Evolutionary conservation across 345 rosid species (phyloP).

Genomic region (Triadica sebifera): DNA sequence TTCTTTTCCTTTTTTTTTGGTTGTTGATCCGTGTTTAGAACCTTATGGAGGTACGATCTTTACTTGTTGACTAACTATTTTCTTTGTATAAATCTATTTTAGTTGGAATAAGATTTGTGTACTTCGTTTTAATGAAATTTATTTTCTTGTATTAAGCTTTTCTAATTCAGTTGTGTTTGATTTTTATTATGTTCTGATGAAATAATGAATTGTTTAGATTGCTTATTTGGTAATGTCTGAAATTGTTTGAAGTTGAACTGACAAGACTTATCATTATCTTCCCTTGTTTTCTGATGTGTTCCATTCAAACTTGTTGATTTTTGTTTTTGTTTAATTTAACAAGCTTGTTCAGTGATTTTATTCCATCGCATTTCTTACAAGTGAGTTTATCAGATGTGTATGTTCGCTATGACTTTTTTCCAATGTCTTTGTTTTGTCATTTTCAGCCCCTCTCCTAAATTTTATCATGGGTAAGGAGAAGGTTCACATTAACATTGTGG

Average conservation of each 20-base stretch:
- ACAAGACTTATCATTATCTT: too few species aligned
- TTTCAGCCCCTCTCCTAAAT: conserved; percentile 9
- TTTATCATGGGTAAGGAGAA: conserved; percentile 30
- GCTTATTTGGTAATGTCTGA: not conserved
- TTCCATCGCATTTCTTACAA: too few species aligned
- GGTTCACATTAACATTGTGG: conserved; percentile 27
- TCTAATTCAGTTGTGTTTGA: not conserved
- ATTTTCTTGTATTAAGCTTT: not conserved
- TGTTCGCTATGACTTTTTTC: not conserved
- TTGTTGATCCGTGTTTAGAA: too few species aligned
- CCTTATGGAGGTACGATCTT: too few species aligned
- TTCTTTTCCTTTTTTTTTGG: too few species aligned
- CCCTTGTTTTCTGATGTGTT: not conserved
- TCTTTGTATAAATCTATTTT: too few species aligned
- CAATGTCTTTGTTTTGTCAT: not conserved
- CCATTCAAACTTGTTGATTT: not conserved
- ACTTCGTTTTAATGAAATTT: not conserved
- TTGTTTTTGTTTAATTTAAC: too few species aligned
- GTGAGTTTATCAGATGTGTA: too few species aligned
- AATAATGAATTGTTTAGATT: not conserved
- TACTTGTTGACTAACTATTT: too few species aligned
- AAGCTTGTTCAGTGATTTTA: not conserved
- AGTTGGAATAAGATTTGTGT: not conserved
- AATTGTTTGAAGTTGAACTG: too few species aligned
- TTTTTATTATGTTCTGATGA: not conserved